A percentile compares a stretch with the other conserved stretches of the same genome.
Conservation (phyloP, 2,329 filamentous ascomycete species). For the Diaporthe sp. region DNA sequence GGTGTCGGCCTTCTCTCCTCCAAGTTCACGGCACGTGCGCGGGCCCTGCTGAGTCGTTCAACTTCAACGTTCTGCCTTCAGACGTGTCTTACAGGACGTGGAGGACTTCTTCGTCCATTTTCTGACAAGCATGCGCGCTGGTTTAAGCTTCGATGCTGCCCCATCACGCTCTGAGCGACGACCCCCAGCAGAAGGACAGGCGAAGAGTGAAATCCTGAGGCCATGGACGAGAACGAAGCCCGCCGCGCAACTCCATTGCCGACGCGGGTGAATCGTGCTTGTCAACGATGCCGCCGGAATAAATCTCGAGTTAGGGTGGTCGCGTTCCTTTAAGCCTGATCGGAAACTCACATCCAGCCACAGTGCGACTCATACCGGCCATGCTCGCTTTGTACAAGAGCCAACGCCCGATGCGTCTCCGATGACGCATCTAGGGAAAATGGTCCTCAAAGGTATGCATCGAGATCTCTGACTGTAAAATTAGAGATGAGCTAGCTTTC, state of each 20-base stretch:
- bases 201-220: background rate
- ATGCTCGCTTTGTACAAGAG: background rate
- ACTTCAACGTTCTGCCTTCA: background rate
- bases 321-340: background rate
- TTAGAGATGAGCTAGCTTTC: background rate
- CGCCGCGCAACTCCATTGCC: background rate
- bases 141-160: too few species aligned
- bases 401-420: background rate
- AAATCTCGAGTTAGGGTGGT: background rate
- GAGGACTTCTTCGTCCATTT: background rate
- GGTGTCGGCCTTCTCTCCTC: background rate
- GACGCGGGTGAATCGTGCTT: background rate
- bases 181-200: too few species aligned
- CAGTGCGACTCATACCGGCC: background rate
- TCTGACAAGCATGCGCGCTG: background rate
- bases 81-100: background rate
- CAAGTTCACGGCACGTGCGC: background rate
- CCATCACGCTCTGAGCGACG: too few species aligned
- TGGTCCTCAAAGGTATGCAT: background rate
- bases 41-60: background rate
- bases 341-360: background rate
- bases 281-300: background rate
- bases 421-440: background rate
- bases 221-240: background rate
- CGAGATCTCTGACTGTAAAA: background rate